phyloP scores from a whole-genome alignment of 2,329 filamentous ascomycete species.

The Ophiostoma piceae region DNA sequence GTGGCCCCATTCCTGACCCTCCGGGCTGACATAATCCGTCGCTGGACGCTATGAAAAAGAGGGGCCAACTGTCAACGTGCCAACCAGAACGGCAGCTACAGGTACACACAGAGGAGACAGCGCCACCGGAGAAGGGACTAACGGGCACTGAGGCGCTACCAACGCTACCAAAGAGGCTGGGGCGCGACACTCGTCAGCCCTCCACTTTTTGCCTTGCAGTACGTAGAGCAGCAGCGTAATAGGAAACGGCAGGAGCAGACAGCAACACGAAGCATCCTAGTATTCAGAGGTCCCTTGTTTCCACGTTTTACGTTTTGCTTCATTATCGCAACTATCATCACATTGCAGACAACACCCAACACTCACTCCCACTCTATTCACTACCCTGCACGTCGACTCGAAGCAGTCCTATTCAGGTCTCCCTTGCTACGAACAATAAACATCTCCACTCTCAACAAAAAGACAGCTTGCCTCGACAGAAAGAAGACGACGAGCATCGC shows the following conservation, averaged over 20 bases:
- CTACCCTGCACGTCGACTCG: not conserved
- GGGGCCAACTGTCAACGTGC: constrained; percentile 11
- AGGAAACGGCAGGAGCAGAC: not conserved
- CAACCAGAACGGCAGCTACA: constrained; percentile 2
- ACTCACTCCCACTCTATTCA: not conserved
- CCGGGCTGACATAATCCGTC: not conserved
- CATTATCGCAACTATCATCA: not conserved
- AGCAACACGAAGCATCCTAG: constrained; percentile 1
- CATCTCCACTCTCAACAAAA: constrained; percentile 4
- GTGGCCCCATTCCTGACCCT: not conserved
- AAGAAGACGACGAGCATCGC: not conserved
- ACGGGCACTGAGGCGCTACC: not conserved
- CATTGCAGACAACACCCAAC: not conserved
- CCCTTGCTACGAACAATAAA: constrained; percentile 11
- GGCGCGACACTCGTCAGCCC: constrained; percentile 13
- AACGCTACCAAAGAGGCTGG: constrained; percentile 3
- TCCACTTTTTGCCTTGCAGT: constrained; percentile 6
- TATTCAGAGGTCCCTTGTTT: not conserved
- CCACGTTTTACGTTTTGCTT: constrained; percentile 7
- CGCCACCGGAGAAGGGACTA: no score
- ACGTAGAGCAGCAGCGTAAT: not conserved
- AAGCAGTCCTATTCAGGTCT: not conserved
- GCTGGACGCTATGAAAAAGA: not conserved
- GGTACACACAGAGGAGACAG: not conserved
- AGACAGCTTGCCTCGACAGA: constrained; percentile 4